Evolutionary conservation across 2,329 filamentous ascomycete species (phyloP), one percentile per base, ranked within the genome.

Genomic region (Lachnellula arida): DNA sequence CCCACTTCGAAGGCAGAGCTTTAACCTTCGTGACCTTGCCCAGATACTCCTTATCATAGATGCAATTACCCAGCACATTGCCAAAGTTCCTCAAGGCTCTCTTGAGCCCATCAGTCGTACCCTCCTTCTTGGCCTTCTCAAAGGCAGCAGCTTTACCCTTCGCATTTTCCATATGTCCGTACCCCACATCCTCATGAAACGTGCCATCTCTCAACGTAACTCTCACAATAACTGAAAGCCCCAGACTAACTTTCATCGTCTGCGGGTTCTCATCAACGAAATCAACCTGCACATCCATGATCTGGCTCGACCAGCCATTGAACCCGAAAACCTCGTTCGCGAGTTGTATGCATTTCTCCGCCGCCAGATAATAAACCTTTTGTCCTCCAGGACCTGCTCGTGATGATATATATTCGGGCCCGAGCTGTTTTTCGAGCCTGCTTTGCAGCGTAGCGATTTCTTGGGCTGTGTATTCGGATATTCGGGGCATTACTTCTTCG

Each of bases 41-140:
- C 55, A 99, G 78, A 70, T 96, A 99, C 59, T 93, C 86, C 73
- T 97, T 96, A 75, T 99, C 94, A 73, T 99, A 97, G 57, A 99
- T 86, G 76, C 94, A 99, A 70, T 97, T 99, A n/a, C 94, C 94
- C 53, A 99, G 78, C 15, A 97, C 88, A 66, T 97, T 97, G 57
- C 94, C 94, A 73, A 99, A 99, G 61, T 86, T 97, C 57, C 93
- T 82, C 67, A 99, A 71, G 1, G 94, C 85, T 63, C 94, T 82
- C 74, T 99, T 99, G 69, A 99, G 71, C 1, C 86, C 94, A 74
- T 99, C 94, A 9, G 95, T 97, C 2, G 91, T 95, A 7, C 91
- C 95, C 75, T 97, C 92, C 72, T 99, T 99, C 77, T 97, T 99
- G 1, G 94, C 92, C 74, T 99, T 99, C 71, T 99, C 94, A 67